These are phyloP conservation scores for Apocynum venetum DNA, from an alignment of 257 asterid genomes.

Conservation along the genomic window DNA sequence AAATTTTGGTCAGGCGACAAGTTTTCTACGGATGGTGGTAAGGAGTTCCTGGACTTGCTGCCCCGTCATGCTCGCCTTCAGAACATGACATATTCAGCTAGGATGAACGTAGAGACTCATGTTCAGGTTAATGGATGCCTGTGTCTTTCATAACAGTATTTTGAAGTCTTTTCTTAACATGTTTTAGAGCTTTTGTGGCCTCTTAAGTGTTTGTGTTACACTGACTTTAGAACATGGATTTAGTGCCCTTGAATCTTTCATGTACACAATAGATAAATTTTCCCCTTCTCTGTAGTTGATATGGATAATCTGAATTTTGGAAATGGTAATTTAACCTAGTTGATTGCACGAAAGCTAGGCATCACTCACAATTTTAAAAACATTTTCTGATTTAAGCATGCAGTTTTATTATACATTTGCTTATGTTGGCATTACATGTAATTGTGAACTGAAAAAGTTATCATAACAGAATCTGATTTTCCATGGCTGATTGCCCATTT, in stretches of 20 bases:
- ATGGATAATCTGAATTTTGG: not conserved
- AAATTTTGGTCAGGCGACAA: slow-evolving; percentile 57
- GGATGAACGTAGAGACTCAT: slow-evolving; percentile 56
- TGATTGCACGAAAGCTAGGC: not conserved
- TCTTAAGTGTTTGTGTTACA: not conserved
- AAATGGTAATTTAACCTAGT: not conserved
- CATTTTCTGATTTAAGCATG: not conserved
- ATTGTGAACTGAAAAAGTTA: not conserved
- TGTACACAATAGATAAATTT: not conserved
- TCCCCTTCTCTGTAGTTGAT: not conserved
- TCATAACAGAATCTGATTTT: not conserved
- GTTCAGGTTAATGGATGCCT: slow-evolving; percentile 45
- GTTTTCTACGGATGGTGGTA: slow-evolving; percentile 47
- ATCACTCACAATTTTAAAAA: not conserved
- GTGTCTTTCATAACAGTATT: not conserved
- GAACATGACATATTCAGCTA: slow-evolving; percentile 82
- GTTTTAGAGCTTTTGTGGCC: not conserved
- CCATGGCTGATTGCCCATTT: not conserved
- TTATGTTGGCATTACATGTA: not conserved
- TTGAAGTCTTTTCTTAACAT: not conserved
- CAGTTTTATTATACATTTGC: not conserved
- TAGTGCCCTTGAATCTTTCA: not conserved
- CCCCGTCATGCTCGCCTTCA: slow-evolving; percentile 95
- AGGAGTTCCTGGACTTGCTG: slow-evolving; percentile 39
- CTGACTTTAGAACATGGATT: not conserved